Percentiles rank a stretch among this genome's conserved stretches.
These are phyloP conservation scores for Excoecaria agallocha DNA, from an alignment of 345 rosid species.

Conservation along the genomic window DNA sequence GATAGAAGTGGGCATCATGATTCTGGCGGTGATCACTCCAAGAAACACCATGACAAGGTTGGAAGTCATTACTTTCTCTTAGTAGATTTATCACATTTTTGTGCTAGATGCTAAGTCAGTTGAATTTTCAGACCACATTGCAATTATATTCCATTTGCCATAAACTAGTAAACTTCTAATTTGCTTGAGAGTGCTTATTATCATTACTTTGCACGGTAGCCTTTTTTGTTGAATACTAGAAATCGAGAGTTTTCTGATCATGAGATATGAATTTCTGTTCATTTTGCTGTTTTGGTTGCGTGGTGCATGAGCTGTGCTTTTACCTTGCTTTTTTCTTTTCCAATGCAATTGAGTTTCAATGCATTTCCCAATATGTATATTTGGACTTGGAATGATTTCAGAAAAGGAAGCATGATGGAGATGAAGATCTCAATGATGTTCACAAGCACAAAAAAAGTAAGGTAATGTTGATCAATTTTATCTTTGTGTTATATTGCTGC, in stretches of 20 bases:
- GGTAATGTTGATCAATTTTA: constrained; percentile 46
- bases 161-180: not conserved
- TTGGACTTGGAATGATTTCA: constrained; percentile 35
- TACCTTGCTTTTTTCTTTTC: not conserved
- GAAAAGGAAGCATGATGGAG: constrained; percentile 97
- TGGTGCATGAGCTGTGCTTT: not conserved
- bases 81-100: not conserved
- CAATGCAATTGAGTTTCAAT: not conserved
- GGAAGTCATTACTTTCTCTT: constrained; percentile 8
- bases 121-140: not conserved
- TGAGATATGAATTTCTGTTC: not conserved
- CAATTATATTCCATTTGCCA: not conserved
- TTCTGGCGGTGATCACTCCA: constrained; percentile 69
- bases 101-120: not conserved
- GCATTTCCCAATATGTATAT: constrained; percentile 12
- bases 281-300: not conserved
- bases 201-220: not conserved
- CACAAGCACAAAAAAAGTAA: constrained; percentile 90
- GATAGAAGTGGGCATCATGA: constrained; percentile 79
- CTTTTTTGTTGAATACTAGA: not conserved
- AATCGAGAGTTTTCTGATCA: not conserved
- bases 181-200: not conserved
- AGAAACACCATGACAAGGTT: constrained; percentile 91
- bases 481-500: not conserved
- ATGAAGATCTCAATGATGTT: constrained; percentile 77